phyloP scores from a whole-genome alignment of 176 grass and related monocot species.

The Ensete glaucum region DNA sequence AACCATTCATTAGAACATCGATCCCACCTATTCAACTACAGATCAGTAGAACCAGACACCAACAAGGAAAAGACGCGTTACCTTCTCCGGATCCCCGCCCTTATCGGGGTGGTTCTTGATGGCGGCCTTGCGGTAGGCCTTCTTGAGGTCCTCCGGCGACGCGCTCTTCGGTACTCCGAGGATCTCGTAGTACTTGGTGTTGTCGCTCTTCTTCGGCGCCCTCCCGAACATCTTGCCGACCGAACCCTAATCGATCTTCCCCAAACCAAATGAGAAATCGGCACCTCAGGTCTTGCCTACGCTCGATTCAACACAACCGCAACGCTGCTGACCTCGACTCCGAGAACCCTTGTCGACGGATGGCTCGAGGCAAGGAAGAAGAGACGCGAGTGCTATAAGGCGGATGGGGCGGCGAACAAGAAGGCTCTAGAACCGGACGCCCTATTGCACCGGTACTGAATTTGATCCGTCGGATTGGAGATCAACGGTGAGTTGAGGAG shows the following conservation, averaged over 20 bases:
- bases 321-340: neutral
- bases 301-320: neutral
- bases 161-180: conserved; percentile 84
- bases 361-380: too few species aligned
- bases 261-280: too few species aligned
- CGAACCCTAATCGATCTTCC: neutral
- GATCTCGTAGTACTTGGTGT: conserved; percentile 95
- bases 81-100: conserved; percentile 98
- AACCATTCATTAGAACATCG: neutral
- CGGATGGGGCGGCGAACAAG: neutral
- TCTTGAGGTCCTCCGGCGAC: conserved; percentile 98
- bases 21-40: neutral
- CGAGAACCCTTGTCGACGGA: too few species aligned
- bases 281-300: too few species aligned
- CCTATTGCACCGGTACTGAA: too few species aligned
- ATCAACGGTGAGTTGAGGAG: neutral
- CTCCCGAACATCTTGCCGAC: conserved; percentile 79
- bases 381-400: too few species aligned
- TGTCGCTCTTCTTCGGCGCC: conserved; percentile 95
- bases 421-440: neutral
- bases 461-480: neutral
- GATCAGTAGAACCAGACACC: neutral
- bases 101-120: conserved; percentile 99
- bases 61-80: neutral
- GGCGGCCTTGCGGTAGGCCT: conserved; percentile 98